Evolutionary conservation across 2,329 filamentous ascomycete species (phyloP).

Genomic region (Nothophoma quercina): DNA sequence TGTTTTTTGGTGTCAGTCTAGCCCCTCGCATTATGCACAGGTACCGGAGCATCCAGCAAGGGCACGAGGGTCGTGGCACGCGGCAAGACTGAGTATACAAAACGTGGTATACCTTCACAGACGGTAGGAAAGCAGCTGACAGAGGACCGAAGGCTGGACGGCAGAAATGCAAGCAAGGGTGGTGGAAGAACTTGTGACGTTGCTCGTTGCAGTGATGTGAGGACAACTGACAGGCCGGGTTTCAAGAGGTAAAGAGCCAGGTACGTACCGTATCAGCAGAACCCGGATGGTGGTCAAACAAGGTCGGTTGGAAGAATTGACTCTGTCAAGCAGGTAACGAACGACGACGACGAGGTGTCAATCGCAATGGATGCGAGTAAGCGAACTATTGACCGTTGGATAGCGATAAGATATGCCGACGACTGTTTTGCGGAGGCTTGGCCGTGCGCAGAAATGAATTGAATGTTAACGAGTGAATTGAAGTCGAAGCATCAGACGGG

Average conservation of each 20-base stretch:
- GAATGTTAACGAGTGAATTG: conserved; percentile 28
- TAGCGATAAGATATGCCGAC: conserved; percentile 19
- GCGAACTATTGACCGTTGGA: conserved; percentile 19
- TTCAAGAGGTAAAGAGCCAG: conserved; percentile 38
- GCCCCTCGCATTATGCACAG: conserved; percentile 38
- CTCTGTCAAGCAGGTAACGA: conserved; percentile 6
- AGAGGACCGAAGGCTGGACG: conserved; percentile 14
- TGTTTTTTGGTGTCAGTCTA: conserved; percentile 34
- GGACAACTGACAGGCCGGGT: conserved; percentile 40
- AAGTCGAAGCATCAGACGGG: conserved; percentile 21
- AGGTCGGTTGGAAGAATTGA: conserved; percentile 29
- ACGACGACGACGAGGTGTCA: not conserved
- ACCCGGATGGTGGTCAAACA: conserved; percentile 32
- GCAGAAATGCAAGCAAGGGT: conserved; percentile 25
- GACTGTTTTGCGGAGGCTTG: conserved; percentile 21
- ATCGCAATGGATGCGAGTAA: conserved; percentile 4
- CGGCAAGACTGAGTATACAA: conserved; percentile 27
- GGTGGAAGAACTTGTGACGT: conserved; percentile 38
- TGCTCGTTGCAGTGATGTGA: conserved; percentile 40
- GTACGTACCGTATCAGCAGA: conserved; percentile 56
- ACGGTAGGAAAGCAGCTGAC: conserved; percentile 2
- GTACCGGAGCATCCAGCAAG: conserved; percentile 30
- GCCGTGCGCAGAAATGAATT: conserved; percentile 23
- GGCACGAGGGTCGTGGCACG: conserved; percentile 25
- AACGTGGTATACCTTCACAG: conserved; percentile 14